Percentiles rank a stretch among this genome's conserved stretches.
Conservation (phyloP, 495 filamentous ascomycete genomes). For the Xylaria telfairii region DNA sequence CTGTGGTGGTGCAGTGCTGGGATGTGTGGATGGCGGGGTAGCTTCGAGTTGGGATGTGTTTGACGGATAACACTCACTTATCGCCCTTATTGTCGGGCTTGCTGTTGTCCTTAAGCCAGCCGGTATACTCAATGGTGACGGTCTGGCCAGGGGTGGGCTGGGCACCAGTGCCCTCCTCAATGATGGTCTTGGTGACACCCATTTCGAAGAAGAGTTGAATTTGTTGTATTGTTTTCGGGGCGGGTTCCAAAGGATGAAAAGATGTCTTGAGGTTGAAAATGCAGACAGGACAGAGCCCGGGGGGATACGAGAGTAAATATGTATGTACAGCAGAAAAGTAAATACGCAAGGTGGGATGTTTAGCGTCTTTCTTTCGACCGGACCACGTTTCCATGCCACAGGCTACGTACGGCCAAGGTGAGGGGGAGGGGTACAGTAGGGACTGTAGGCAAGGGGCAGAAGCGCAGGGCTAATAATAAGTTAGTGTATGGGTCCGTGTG, state of each 20-base stretch:
- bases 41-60: conserved; percentile 12
- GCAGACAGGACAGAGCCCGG: not conserved
- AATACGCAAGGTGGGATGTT: conserved; percentile 25
- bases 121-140: conserved; percentile 84
- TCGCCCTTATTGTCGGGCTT: conserved; percentile 57
- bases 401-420: not conserved
- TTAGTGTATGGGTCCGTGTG: not conserved
- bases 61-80: conserved; percentile 54
- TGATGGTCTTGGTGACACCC: conserved; percentile 56
- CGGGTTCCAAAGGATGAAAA: not conserved
- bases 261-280: conserved; percentile 10
- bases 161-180: conserved; percentile 51
- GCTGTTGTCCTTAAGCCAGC: conserved; percentile 72
- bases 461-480: not conserved
- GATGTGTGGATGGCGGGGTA: conserved; percentile 4
- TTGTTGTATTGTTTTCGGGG: not conserved
- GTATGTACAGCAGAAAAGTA: not conserved
- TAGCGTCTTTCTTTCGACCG: conserved; percentile 15
- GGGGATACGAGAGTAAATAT: conserved; percentile 4
- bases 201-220: conserved; percentile 40
- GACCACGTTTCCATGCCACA: not conserved
- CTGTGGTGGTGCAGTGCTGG: not conserved
- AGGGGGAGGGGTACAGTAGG: conserved; percentile 1
- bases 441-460: not conserved
- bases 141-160: conserved; percentile 66